phyloP scores from a whole-genome alignment of 2,329 filamentous ascomycete genomes.

The Paradendryphiella salina region DNA sequence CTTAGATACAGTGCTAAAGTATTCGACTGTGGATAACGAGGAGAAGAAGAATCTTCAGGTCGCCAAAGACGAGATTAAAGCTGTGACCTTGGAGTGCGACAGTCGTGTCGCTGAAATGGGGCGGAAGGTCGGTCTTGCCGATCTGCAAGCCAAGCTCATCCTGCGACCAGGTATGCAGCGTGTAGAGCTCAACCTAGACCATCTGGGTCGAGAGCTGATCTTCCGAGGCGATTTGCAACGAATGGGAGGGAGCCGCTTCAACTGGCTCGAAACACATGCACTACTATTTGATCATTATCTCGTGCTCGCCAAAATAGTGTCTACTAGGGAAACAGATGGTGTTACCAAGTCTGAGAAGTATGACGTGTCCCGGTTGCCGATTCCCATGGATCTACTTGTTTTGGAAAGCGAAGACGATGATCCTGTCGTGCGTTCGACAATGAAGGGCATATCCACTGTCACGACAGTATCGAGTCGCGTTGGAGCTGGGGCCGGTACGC shows the following conservation, averaged over 20 bases:
- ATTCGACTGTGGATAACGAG: slow-evolving; percentile 80
- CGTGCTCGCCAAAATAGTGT: slow-evolving; percentile 80
- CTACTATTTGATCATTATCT: slow-evolving; percentile 96
- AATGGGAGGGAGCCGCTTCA: slow-evolving; percentile 84
- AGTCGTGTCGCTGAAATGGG: slow-evolving; percentile 88
- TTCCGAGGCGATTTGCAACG: slow-evolving; percentile 87
- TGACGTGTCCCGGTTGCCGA: slow-evolving; percentile 91
- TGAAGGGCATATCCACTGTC: slow-evolving; percentile 69
- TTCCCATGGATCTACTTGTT: slow-evolving; percentile 94
- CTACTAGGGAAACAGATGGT: slow-evolving; percentile 67
- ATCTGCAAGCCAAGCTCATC: slow-evolving; percentile 80
- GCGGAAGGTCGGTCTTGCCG: slow-evolving; percentile 85
- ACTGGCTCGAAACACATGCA: slow-evolving; percentile 91
- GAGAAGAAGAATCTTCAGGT: slow-evolving; percentile 83
- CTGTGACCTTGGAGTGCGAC: slow-evolving; percentile 88
- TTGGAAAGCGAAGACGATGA: slow-evolving; percentile 93
- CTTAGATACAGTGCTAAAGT: slow-evolving; percentile 79
- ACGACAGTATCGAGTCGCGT: slow-evolving; percentile 51
- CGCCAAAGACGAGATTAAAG: slow-evolving; percentile 89
- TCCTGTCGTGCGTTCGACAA: slow-evolving; percentile 76
- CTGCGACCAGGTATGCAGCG: slow-evolving; percentile 83
- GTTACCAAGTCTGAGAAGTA: slow-evolving; percentile 79
- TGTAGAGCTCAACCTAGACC: slow-evolving; percentile 85
- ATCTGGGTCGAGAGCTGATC: slow-evolving; percentile 89
- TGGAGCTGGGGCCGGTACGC: slow-evolving; percentile 57